phyloP scores from a whole-genome alignment of 140 eudicot genomes.

The Oenanthe javanica region DNA sequence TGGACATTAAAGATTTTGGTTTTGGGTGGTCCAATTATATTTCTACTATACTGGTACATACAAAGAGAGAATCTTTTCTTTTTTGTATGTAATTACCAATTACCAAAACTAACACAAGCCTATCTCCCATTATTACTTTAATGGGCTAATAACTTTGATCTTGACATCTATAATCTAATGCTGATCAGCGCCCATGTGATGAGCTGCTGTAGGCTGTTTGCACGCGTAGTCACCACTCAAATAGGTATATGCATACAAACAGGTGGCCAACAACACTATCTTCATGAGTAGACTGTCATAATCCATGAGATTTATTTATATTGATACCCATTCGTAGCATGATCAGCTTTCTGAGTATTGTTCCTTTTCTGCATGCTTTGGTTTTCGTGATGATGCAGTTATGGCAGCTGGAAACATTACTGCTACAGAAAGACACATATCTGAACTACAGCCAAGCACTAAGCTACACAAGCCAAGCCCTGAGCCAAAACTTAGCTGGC shows the following conservation, averaged over 20 bases:
- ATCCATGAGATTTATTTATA: neutral
- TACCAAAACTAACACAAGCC: neutral
- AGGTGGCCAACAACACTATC: conserved; percentile 29
- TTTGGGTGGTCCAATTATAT: neutral
- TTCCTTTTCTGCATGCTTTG: conserved; percentile 11
- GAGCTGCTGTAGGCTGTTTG: conserved; percentile 19
- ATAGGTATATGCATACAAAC: conserved; percentile 22
- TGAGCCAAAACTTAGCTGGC: conserved; percentile 91
- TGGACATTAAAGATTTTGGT: neutral
- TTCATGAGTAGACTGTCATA: neutral
- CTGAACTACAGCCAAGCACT: conserved; percentile 97
- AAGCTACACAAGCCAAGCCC: conserved; percentile 98
- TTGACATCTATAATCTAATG: conserved; percentile 16
- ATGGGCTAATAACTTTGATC: conserved; percentile 21
- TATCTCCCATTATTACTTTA: conserved; percentile 18
- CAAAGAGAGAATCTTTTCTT: neutral
- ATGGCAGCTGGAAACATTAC: conserved; percentile 99
- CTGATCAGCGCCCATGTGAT: conserved; percentile 29
- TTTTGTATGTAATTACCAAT: neutral
- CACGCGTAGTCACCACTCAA: conserved; percentile 51
- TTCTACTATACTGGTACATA: neutral
- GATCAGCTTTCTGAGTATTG: neutral
- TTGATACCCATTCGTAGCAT: neutral
- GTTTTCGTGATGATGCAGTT: conserved; percentile 44
- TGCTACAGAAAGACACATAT: conserved; percentile 91